Evolutionary conservation across 2,329 filamentous ascomycete species (phyloP).

Genomic region (Hymenoscyphus fraxineus): DNA sequence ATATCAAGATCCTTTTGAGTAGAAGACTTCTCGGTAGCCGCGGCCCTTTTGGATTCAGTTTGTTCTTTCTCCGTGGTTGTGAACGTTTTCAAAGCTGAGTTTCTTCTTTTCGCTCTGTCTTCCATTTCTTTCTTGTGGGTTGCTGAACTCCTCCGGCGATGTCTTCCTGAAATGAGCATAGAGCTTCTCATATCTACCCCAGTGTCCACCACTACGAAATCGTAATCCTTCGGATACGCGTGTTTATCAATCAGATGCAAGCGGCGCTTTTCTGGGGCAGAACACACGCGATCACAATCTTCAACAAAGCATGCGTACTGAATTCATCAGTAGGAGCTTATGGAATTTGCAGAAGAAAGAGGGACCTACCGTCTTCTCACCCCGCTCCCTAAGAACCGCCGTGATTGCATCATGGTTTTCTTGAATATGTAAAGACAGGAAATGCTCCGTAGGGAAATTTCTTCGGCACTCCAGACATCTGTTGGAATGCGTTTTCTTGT

Average conservation of each 20-base stretch:
- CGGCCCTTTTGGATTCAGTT: slow-evolving; percentile 13
- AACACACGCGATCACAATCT: slow-evolving; percentile 79
- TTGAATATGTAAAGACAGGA: slow-evolving; percentile 79
- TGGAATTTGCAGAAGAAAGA: background rate
- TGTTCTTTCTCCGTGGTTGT: slow-evolving; percentile 9
- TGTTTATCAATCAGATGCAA: slow-evolving; percentile 94
- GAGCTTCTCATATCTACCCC: slow-evolving; percentile 85
- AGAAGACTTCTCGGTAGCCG: slow-evolving; percentile 21
- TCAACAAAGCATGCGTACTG: slow-evolving; percentile 89
- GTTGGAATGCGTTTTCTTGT: slow-evolving; percentile 74
- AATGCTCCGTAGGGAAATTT: slow-evolving; percentile 82
- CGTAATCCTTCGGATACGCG: slow-evolving; percentile 82
- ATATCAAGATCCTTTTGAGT: slow-evolving; percentile 39
- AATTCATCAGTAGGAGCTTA: slow-evolving; percentile 8
- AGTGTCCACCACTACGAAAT: slow-evolving; percentile 80
- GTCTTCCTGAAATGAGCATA: slow-evolving; percentile 61
- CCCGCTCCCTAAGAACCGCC: slow-evolving; percentile 67
- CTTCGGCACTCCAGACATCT: slow-evolving; percentile 79
- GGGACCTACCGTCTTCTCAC: slow-evolving; percentile 74
- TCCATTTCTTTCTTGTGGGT: slow-evolving; percentile 27
- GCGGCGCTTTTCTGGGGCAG: slow-evolving; percentile 76
- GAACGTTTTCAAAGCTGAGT: slow-evolving; percentile 18
- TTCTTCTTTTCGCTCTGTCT: slow-evolving; percentile 23
- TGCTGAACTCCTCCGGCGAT: slow-evolving; percentile 48
- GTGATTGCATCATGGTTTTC: slow-evolving; percentile 85